Conservation (phyloP, 805 yeast species). For the Trichomonascus vanleenenianus region DNA sequence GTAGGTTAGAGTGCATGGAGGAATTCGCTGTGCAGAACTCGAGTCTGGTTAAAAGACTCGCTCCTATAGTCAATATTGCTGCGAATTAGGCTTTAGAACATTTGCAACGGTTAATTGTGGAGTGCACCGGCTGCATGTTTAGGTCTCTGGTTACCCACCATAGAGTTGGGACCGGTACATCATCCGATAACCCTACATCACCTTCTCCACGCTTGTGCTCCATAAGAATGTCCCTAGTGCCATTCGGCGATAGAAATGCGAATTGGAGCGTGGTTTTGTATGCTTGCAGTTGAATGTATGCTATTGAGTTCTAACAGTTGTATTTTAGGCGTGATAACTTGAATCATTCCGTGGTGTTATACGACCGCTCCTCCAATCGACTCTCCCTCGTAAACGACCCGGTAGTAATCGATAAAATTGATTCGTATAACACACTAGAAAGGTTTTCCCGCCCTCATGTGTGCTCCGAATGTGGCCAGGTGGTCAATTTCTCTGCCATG, state of each 20-base stretch:
- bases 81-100: too few relatives aligned
- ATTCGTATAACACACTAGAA: not conserved
- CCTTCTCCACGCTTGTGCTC: too few relatives aligned
- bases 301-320: not conserved
- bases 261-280: constrained; percentile 16
- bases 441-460: not conserved
- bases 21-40: too few relatives aligned
- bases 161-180: too few relatives aligned
- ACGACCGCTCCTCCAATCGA: constrained; percentile 11
- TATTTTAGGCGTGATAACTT: constrained; percentile 9
- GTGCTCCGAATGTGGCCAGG: not conserved
- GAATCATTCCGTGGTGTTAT: constrained; percentile 15
- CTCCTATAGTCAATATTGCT: too few relatives aligned
- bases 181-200: too few relatives aligned
- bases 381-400: constrained; percentile 15
- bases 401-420: not conserved
- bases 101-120: too few relatives aligned
- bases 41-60: too few relatives aligned
- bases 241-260: not conserved
- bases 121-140: too few relatives aligned
- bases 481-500: constrained; percentile 7
- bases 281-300: constrained; percentile 3
- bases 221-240: constrained; percentile 1
- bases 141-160: too few relatives aligned
- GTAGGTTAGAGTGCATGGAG: too few relatives aligned